Percentiles rank a stretch among this genome's conserved stretches.
Conservation (phyloP, 257 asterid genomes). For the Orobanche coerulescens region DNA sequence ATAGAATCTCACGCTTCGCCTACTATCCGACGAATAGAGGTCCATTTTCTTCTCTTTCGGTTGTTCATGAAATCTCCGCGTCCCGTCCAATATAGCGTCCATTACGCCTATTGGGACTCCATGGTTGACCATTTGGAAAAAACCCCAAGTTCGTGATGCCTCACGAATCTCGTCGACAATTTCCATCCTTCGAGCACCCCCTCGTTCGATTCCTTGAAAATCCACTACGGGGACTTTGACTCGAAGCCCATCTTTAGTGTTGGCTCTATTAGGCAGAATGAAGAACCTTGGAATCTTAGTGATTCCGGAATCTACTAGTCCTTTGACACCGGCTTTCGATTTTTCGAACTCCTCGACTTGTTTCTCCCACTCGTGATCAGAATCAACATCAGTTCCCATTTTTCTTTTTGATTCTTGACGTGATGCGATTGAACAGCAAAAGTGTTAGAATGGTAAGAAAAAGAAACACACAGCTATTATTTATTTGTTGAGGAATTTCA, state of each 20-base stretch:
- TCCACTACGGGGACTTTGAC: constrained; percentile 45
- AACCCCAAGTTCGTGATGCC: constrained; percentile 60
- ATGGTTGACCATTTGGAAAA: constrained; percentile 63
- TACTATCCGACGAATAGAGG: constrained; percentile 43
- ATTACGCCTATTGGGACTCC: constrained; percentile 47
- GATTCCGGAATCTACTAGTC: constrained; percentile 57
- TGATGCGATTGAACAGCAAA: not conserved
- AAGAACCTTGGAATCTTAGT: constrained; percentile 46
- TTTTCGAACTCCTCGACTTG: constrained; percentile 46
- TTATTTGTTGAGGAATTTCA: not conserved
- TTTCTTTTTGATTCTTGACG: not conserved
- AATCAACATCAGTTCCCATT: constrained; percentile 23
- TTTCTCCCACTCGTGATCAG: constrained; percentile 39
- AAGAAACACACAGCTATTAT: not conserved
- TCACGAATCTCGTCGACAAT: constrained; percentile 38
- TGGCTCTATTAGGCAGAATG: constrained; percentile 16
- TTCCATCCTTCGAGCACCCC: constrained; percentile 17
- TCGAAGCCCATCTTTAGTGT: not conserved
- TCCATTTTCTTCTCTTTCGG: constrained; percentile 45
- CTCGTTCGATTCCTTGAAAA: constrained; percentile 31
- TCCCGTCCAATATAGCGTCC: constrained; percentile 37
- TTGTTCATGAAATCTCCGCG: constrained; percentile 49
- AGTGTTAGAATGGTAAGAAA: not conserved
- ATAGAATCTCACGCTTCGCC: constrained; percentile 36
- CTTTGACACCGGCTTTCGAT: constrained; percentile 63